Base-by-base conservation (phyloP, 2,329 filamentous ascomycete genomes). In the Chaetomium sp. region DNA sequence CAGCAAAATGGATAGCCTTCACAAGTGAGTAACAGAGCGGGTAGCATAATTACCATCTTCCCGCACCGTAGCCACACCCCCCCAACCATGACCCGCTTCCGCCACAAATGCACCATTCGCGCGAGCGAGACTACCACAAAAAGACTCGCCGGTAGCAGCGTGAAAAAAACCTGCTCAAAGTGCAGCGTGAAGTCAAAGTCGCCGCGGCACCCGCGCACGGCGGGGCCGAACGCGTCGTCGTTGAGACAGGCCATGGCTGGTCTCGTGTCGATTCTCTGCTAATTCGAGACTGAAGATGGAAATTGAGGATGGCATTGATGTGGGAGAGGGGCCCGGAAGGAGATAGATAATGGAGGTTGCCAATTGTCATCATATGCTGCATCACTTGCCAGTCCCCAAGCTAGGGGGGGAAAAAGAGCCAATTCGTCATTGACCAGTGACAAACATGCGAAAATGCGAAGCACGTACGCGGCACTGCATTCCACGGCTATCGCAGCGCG, bases 161-260 rank as follows among this genome's bases (percentile, higher is more conserved):
- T 69, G n/a, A 79, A 68, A 49, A 79, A 69, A 4, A 77, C 67
- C 19, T 73, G 68, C 62, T 79, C 76, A 53, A 80, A 79, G 34
- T 69, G 70, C 49, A 79, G 65, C 1, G 77, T 79, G 55, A 79
- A 78, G 61, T 79, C 77, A 53, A 79, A 79, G 55, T 76, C 71
- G 50, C 67, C 71, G 8, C 76, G 73, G 54, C 76, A 79, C 27
- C 73, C 75, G 8, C 60, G 60, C n/a, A 79, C 73, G 6, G 64
- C 60, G 0, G 77, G 76, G 3, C 77, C 76, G 19, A 78, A 69
- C 27, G 69, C 62, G 43, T 63, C 62, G 56, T 76, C 74, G 61
- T 70, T 69, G 48, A 64, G 58, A 48, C 72, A 74, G 19, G 19
- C 19, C 19, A 27, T 27, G 19, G 19, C 19, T 27, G 19, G 19